Conservation (phyloP, 2,329 filamentous ascomycete genomes). For the Scedosporium minutisporum region DNA sequence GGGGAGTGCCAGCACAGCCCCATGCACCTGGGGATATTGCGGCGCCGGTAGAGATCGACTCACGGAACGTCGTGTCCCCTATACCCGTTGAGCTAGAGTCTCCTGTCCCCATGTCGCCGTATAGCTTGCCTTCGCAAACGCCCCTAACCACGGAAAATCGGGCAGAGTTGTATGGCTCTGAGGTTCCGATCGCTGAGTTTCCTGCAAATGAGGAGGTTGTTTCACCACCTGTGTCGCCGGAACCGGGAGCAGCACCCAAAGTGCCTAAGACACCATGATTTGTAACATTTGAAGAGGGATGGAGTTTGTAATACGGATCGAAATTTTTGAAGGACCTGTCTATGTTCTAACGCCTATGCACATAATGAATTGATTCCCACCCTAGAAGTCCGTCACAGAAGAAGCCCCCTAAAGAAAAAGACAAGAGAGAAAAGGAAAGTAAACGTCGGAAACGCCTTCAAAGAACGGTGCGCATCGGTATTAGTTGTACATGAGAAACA, state of each 20-base stretch:
- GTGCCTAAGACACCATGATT: neutral
- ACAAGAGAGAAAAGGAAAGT: neutral
- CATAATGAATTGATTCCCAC: neutral
- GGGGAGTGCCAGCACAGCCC: conserved; percentile 33
- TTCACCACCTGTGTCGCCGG: neutral
- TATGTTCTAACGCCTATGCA: conserved; percentile 1
- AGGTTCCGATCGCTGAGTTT: conserved; percentile 12
- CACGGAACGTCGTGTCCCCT: conserved; percentile 13
- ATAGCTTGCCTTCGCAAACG: neutral
- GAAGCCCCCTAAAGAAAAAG: conserved; percentile 3
- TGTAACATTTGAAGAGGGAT: neutral
- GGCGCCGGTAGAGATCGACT: conserved; percentile 45
- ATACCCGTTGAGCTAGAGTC: neutral
- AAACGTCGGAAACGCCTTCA: neutral
- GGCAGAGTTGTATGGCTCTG: conserved; percentile 36
- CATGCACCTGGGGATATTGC: conserved; percentile 39
- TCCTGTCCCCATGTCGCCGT: conserved; percentile 8
- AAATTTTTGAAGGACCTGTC: neutral
- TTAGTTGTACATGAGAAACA: neutral
- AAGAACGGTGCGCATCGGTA: neutral
- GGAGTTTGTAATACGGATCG: neutral
- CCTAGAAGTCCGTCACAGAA: neutral
- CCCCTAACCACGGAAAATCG: conserved; percentile 20
- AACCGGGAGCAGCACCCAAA: neutral
- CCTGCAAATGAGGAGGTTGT: neutral